These are phyloP conservation scores for Lactarius indigo DNA, from an alignment of 768 basidiomycete species.

Conservation along the genomic window DNA sequence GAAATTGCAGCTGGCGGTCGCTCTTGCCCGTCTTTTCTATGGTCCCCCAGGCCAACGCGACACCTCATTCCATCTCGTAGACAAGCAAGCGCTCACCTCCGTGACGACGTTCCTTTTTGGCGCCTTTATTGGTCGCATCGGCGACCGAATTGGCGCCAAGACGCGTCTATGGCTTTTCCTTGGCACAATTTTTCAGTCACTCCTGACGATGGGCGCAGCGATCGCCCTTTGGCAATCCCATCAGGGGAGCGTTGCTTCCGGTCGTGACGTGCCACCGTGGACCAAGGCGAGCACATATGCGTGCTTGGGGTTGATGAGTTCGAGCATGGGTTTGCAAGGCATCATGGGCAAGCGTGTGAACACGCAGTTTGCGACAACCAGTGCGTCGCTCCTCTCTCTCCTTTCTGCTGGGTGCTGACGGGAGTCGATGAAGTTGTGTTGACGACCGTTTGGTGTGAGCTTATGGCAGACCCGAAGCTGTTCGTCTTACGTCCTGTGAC, in stretches of 20 bases:
- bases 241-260: conserved; percentile 48
- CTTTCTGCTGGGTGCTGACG: neutral
- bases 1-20: conserved; percentile 60
- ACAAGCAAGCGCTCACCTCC: conserved; percentile 82
- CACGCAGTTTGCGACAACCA: conserved; percentile 75
- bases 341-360: conserved; percentile 79
- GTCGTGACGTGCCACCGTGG: conserved; percentile 68
- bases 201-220: conserved; percentile 73
- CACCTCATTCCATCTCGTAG: conserved; percentile 67
- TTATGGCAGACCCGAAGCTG: conserved; percentile 76
- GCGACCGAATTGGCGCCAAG: conserved; percentile 73
- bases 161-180: conserved; percentile 71
- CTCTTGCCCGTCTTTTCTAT: conserved; percentile 77
- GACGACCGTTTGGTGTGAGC: conserved; percentile 87
- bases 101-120: conserved; percentile 73
- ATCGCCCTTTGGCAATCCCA: conserved; percentile 69
- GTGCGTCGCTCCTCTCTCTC: conserved; percentile 36
- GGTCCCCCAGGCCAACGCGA: conserved; percentile 44
- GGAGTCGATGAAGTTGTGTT: conserved; percentile 54
- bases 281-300: conserved; percentile 61
- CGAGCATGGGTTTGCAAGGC: conserved; percentile 78
- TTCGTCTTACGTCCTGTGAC: conserved; percentile 53
- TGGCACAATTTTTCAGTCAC: conserved; percentile 69
- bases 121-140: conserved; percentile 75
- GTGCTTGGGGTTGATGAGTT: conserved; percentile 75